These are phyloP conservation scores for Elsinoe necatrix DNA, from an alignment of 2,329 filamentous ascomycete genomes.

Conservation along the genomic window DNA sequence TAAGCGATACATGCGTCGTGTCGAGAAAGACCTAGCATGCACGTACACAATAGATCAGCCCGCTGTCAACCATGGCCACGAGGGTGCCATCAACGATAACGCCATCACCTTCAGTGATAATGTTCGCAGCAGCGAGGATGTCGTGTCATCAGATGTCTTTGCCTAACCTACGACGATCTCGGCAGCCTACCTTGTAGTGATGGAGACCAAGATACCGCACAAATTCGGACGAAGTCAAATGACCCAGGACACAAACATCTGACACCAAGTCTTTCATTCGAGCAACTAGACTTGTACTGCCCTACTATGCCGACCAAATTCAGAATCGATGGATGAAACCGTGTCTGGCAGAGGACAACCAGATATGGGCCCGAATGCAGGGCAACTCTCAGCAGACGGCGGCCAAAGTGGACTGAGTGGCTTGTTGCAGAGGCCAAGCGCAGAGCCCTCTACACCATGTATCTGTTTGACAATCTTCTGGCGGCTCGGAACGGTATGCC, in stretches of 20 bases:
- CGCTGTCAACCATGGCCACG: not conserved
- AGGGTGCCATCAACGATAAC: too few relatives aligned
- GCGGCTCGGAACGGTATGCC: constrained; percentile 37
- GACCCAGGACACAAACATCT: too few relatives aligned
- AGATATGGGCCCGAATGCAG: constrained; percentile 36
- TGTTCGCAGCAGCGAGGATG: too few relatives aligned
- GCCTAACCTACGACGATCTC: not conserved
- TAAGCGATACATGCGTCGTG: not conserved
- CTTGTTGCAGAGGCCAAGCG: constrained; percentile 46
- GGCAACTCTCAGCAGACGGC: constrained; percentile 33
- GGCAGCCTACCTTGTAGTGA: too few relatives aligned
- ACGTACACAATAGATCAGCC: not conserved
- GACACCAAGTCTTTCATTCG: not conserved
- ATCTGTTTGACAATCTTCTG: constrained; percentile 46
- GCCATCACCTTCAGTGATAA: not conserved
- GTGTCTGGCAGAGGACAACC: not conserved
- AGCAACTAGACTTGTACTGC: constrained; percentile 20
- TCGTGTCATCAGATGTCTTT: too few relatives aligned
- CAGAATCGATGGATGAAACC: not conserved
- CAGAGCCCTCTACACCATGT: constrained; percentile 45
- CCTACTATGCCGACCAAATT: constrained; percentile 20
- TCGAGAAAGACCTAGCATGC: not conserved
- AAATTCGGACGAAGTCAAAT: too few relatives aligned
- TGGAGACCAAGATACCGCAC: too few relatives aligned
- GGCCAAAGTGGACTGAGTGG: constrained; percentile 48